phyloP scores from a whole-genome alignment of 306 rosid genomes.

The Begonia fuchsioides region DNA sequence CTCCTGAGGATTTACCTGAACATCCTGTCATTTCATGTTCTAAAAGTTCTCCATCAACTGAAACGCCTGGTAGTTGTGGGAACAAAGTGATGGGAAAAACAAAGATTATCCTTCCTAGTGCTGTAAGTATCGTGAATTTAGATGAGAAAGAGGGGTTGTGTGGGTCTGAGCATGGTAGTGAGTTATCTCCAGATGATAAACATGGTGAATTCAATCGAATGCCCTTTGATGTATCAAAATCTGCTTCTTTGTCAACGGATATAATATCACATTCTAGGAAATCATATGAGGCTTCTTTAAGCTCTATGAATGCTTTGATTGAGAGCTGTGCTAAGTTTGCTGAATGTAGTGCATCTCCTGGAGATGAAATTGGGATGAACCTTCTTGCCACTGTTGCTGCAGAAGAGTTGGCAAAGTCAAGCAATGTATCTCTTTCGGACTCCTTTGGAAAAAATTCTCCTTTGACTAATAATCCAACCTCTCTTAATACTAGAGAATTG shows the following conservation, averaged over 20 bases:
- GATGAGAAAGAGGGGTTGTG: constrained; percentile 33
- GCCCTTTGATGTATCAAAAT: constrained; percentile 25
- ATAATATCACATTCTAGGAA: constrained; percentile 27
- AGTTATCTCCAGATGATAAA: constrained; percentile 24
- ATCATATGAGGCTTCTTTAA: constrained; percentile 50
- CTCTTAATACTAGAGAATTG: constrained; percentile 20
- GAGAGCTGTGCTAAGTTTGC: constrained; percentile 73
- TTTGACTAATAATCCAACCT: constrained; percentile 25
- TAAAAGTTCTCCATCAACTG: constrained; percentile 37
- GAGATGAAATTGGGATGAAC: constrained; percentile 79
- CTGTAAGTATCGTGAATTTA: constrained; percentile 27
- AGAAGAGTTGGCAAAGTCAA: constrained; percentile 51
- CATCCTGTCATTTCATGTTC: constrained; percentile 33
- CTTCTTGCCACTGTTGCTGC: constrained; percentile 88
- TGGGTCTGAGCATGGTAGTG: constrained; percentile 47
- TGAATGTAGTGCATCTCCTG: constrained; percentile 29
- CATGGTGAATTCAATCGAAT: constrained; percentile 25
- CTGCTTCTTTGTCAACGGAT: constrained; percentile 33
- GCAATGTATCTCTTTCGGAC: constrained; percentile 27
- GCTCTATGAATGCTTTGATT: constrained; percentile 62
- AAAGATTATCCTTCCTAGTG: constrained; percentile 18
- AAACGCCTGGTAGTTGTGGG: constrained; percentile 14
- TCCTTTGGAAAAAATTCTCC: constrained; percentile 39
- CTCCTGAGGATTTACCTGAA: constrained; percentile 33
- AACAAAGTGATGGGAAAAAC: background rate